Evolutionary conservation across 1,284 basidiomycete genomes (phyloP), one percentile per base, ranked within the genome.

Genomic region (Leccinum cinnamomeum): DNA sequence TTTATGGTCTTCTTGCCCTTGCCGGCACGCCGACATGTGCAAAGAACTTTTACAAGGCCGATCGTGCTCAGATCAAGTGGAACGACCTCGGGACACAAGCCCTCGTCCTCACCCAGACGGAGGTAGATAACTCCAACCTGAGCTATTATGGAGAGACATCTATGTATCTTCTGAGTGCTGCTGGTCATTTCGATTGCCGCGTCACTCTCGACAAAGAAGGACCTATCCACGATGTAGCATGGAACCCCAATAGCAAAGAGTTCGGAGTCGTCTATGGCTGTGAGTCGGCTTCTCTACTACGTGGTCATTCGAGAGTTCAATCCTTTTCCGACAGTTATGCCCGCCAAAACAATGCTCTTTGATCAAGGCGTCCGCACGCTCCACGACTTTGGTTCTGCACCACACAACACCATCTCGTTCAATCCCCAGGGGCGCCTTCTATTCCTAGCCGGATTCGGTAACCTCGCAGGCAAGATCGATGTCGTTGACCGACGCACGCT

Each of bases 91-190:
- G 97, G 30, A 91, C 88, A 0, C 87, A 94, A 73, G 90, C 92
- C 4, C 82, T 99, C 61, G 85, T 98, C 66, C 79, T 98, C 53
- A 97, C 97, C 0, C 93, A 96, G 69, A 97, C 95, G 7, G 97
- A 99, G 69, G 95, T 98, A 62, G 97, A 99, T 76, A 93, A 94
- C 76, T 92, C 94, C 37, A 97, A 97, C 78, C 98, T 94, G 83
- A 96, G 91, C 70, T 99, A 99, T 78, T 99, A 98, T 69, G 97
- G 97, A 63, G 96, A 98, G 81, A 97, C 95, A 8, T 94, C 95
- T 67, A 81, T 99, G 69, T 98, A 97, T 77, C 84, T 98, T 55
- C 86, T 98, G 68, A 94, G 89, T 65, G 89, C 95, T n/a, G 89
- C 93, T n/a, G 96, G 97, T 41, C 92, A 93, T 68, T 98, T 96